Evolutionary conservation across 768 basidiomycete species (phyloP).

Genomic region (Leccinellum rugosiceps): DNA sequence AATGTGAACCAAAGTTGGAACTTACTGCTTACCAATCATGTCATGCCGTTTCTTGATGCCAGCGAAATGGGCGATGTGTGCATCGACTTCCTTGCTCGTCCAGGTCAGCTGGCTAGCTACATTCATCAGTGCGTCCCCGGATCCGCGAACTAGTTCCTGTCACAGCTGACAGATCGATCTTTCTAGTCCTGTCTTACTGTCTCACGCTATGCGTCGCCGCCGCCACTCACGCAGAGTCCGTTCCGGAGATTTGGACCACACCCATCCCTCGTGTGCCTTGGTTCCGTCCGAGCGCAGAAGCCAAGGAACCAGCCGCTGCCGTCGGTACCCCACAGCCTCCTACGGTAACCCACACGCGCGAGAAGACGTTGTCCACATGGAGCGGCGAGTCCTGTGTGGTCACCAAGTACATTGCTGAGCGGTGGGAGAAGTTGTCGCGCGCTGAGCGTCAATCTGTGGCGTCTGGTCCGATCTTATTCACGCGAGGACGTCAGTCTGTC

Average conservation of each 20-base stretch:
- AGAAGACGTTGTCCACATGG: constrained; percentile 3
- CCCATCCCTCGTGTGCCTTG: constrained; percentile 54
- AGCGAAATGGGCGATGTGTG: constrained; percentile 44
- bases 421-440: constrained; percentile 28
- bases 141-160: background rate
- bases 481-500: constrained; percentile 16
- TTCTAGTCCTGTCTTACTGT: constrained; percentile 52
- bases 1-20: background rate
- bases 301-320: background rate
- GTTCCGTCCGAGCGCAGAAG: constrained; percentile 39
- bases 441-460: constrained; percentile 19
- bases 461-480: constrained; percentile 18
- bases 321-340: constrained; percentile 2
- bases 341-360: constrained; percentile 2
- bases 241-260: constrained; percentile 51
- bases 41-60: background rate
- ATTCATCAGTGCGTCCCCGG: constrained; percentile 40
- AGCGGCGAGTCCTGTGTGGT: constrained; percentile 21
- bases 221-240: constrained; percentile 40
- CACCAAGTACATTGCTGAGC: constrained; percentile 29
- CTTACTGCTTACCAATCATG: constrained; percentile 1
- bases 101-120: constrained; percentile 48
- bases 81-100: constrained; percentile 46
- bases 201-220: constrained; percentile 47
- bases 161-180: background rate